Conservation (phyloP, 352 stramenopile species). For the Phytophthora pistaciae region DNA sequence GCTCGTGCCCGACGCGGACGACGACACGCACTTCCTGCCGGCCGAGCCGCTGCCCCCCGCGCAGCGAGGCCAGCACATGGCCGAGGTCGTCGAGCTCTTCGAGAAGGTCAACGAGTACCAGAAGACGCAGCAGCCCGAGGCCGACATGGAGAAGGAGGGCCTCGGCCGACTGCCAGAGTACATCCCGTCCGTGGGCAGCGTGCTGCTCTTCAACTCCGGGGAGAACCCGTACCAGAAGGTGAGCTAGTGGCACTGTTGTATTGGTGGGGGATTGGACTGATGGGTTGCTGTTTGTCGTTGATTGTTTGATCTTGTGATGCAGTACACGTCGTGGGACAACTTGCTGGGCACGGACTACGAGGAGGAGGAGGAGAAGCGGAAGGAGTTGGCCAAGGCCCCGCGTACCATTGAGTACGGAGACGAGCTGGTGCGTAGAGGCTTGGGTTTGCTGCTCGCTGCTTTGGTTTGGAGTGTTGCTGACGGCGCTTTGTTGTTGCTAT, state of each 20-base stretch:
- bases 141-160: slow-evolving; percentile 87
- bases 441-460: background rate
- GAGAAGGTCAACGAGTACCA: slow-evolving; percentile 87
- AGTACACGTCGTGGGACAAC: slow-evolving; percentile 92
- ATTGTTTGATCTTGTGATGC: background rate
- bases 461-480: background rate
- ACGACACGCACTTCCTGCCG: slow-evolving; percentile 87
- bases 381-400: slow-evolving; percentile 81
- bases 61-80: slow-evolving; percentile 82
- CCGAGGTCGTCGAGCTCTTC: slow-evolving; percentile 84
- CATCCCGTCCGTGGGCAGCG: slow-evolving; percentile 82
- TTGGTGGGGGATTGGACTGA: slow-evolving; percentile 2
- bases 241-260: background rate
- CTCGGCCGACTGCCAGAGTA: slow-evolving; percentile 83
- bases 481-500: background rate
- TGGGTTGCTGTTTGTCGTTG: background rate
- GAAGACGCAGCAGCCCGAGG: slow-evolving; percentile 74
- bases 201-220: slow-evolving; percentile 89
- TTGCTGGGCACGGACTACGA: slow-evolving; percentile 87
- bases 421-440: slow-evolving; percentile 59
- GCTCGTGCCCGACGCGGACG: slow-evolving; percentile 72
- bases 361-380: slow-evolving; percentile 88
- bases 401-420: slow-evolving; percentile 86
- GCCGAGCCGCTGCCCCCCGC: slow-evolving; percentile 76
- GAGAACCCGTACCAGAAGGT: slow-evolving; percentile 92